Base-by-base conservation (phyloP, 2,329 filamentous ascomycete genomes). In the Fusarium sp. region DNA sequence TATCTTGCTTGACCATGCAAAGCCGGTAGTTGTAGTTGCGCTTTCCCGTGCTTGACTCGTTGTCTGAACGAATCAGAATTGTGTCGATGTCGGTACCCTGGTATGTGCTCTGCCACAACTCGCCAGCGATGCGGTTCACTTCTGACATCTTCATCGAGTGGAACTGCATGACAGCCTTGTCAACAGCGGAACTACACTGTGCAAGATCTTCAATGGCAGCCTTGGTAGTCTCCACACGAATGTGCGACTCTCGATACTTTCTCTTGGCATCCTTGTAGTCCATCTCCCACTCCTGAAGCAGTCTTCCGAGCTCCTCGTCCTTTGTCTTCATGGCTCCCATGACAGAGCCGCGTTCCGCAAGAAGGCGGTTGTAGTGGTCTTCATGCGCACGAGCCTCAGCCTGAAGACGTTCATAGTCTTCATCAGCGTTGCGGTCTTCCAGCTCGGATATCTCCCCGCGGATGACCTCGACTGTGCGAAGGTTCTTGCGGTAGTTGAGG, bases 141-240 rank as follows among this genome's bases (percentile, higher is more conserved):
- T 99, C 94, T 73, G 96, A 92, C 96, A 99, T 99, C 84, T 99
- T 99, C 77, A 97, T 83, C 29, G 90, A 87, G 82, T 99, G 96
- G 77, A 95, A 99, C 75, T 92, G 93, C 93, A 99, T 97, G 76
- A 99, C 96, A 50, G 96, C 96, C 76, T 96, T 93, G 83, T 98
- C 95, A 11, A 99, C 86, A 7, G 96, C 96, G 9, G 88, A 85
- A 44, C 89, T 86, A 77, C 97, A 98, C 40, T 92, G 91, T 6
- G 86, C 91, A 34, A 99, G 83, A 77, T 99, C 96, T 62, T 97
- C 93, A 59, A 97, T 92, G 3, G 93, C 95, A 4, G 94, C 95
- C 79, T 94, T 96, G 53, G 93, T 97, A 0, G 94, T 96, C 81
- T 90, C 93, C 1, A 97, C 92, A 72, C 91, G 91, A 82, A 98